phyloP scores from a whole-genome alignment of 345 rosid genomes.

The Citrus mangshanensis region DNA sequence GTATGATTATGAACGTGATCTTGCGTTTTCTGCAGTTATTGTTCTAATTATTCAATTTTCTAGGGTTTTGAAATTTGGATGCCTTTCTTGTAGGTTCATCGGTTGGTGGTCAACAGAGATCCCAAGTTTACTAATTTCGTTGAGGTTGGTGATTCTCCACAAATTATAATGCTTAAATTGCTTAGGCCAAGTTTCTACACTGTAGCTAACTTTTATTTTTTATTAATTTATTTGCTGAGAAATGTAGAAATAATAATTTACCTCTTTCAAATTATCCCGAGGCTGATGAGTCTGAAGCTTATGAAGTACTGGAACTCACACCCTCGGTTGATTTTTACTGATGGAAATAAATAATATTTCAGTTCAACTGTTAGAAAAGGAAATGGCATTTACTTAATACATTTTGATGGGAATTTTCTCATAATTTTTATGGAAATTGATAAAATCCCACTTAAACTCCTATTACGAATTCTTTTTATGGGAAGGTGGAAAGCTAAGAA shows the following conservation, averaged over 20 bases:
- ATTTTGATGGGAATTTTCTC: background rate
- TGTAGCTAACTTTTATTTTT: background rate
- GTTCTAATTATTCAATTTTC: background rate
- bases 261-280: background rate
- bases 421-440: background rate
- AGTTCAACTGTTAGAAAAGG: background rate
- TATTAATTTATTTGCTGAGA: background rate
- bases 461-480: background rate
- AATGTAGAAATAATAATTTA: background rate
- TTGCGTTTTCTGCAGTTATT: background rate
- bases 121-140: constrained; percentile 93
- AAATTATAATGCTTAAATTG: background rate
- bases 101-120: constrained; percentile 93
- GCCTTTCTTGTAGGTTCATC: constrained; percentile 63
- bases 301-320: background rate
- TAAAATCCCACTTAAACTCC: too few species aligned
- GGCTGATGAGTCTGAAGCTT: background rate
- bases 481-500: background rate
- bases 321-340: background rate
- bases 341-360: background rate
- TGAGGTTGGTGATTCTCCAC: constrained; percentile 54
- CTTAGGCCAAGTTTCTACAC: background rate
- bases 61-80: constrained; percentile 9
- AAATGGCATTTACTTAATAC: background rate
- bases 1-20: constrained; percentile 21